phyloP scores from a whole-genome alignment of 1,139 yeast species.

The Suhomyces kunorum region DNA sequence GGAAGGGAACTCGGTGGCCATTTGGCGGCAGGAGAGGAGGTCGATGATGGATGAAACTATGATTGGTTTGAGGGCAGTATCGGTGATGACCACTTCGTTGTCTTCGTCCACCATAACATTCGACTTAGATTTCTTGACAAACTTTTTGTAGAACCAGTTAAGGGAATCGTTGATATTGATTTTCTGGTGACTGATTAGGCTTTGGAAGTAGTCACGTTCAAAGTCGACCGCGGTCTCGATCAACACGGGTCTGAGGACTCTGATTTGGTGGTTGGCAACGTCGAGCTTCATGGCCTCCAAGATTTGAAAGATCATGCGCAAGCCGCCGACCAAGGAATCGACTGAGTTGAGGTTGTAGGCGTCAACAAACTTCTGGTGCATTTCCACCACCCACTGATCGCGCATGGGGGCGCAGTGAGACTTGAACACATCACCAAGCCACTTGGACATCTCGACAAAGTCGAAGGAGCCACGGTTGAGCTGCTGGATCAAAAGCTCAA shows the following conservation, averaged over 20 bases:
- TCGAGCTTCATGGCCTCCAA: conserved; percentile 96
- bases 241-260: conserved; percentile 79
- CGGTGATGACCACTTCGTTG: conserved; percentile 16
- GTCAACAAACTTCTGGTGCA: conserved; percentile 66
- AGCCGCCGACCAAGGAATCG: conserved; percentile 67
- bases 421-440: conserved; percentile 73
- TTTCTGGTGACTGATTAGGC: conserved; percentile 66
- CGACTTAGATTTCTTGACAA: conserved; percentile 21
- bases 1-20: conserved; percentile 83
- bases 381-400: conserved; percentile 84
- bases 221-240: conserved; percentile 90
- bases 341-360: conserved; percentile 60
- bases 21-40: conserved; percentile 71
- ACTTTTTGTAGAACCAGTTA: conserved; percentile 64
- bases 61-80: conserved; percentile 33
- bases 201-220: conserved; percentile 83
- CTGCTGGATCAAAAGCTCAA: conserved; percentile 76
- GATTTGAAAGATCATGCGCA: conserved; percentile 77
- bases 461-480: conserved; percentile 67
- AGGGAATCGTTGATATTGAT: conserved; percentile 66
- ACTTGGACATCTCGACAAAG: conserved; percentile 64
- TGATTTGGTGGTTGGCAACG: conserved; percentile 91
- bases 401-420: conserved; percentile 96
- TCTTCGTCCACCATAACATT: conserved; percentile 15
- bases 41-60: conserved; percentile 56